These are phyloP conservation scores for Paraphaeosphaeria sporulosa DNA, from an alignment of 2,329 filamentous ascomycete species.

Conservation along the genomic window DNA sequence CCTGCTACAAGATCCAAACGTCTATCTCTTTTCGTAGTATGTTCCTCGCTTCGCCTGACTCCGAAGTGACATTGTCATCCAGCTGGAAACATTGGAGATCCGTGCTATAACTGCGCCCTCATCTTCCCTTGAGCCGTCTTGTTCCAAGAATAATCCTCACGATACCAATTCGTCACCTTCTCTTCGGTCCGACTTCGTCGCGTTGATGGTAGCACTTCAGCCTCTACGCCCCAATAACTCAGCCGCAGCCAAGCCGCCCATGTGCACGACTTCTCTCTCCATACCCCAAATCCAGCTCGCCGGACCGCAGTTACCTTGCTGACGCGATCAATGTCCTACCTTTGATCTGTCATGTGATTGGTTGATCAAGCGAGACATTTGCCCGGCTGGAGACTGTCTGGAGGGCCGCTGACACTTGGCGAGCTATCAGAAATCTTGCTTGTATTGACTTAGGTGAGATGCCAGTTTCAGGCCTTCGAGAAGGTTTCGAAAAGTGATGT, in stretches of 20 bases:
- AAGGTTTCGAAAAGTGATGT: not conserved
- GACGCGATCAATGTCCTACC: not conserved
- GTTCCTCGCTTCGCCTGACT: not conserved
- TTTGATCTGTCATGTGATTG: not conserved
- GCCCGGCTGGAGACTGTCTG: not conserved
- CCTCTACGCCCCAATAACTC: not conserved
- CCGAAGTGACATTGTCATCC: not conserved
- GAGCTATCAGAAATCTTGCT: not conserved
- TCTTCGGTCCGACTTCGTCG: not conserved
- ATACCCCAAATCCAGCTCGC: not conserved
- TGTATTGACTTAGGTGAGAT: not conserved
- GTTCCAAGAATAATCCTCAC: not conserved
- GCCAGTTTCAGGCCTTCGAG: not conserved
- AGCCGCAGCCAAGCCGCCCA: slow-evolving; percentile 9
- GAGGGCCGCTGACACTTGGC: slow-evolving; percentile 11
- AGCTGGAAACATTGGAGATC: not conserved
- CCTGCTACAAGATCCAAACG: not conserved
- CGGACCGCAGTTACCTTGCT: not conserved
- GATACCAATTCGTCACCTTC: not conserved
- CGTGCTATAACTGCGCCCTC: not conserved
- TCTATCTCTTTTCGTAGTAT: not conserved
- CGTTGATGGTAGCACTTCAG: slow-evolving; percentile 7
- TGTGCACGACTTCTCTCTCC: not conserved
- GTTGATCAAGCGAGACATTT: slow-evolving; percentile 4
- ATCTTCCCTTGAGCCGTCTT: not conserved